A percentile compares a stretch with the other conserved stretches of the same genome.
Evolutionary conservation across 2,329 filamentous ascomycete genomes (phyloP).

Genomic region (Dactylellina drechsleri): DNA sequence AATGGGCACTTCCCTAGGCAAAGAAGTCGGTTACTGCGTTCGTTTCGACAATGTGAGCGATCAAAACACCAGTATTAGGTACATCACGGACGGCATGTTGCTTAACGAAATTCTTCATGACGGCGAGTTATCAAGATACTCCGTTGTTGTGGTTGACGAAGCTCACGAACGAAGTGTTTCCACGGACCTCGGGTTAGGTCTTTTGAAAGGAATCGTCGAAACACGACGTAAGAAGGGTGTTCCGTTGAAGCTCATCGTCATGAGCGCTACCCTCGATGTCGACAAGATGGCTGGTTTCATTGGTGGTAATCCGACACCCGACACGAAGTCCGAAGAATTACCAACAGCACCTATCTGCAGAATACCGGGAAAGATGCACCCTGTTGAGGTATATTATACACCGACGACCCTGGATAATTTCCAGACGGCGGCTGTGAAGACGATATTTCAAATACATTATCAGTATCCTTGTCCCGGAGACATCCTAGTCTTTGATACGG

Average conservation of each 20-base stretch:
- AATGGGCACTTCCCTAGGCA: constrained; percentile 72
- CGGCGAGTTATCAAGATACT: constrained; percentile 83
- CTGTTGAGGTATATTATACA: constrained; percentile 81
- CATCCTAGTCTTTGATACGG: constrained; percentile 89
- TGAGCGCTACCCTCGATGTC: constrained; percentile 96
- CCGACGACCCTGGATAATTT: constrained; percentile 80
- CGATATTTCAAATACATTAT: constrained; percentile 85
- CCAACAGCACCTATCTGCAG: constrained; percentile 65
- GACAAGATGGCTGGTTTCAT: constrained; percentile 83
- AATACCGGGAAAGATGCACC: constrained; percentile 87
- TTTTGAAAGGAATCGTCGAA: constrained; percentile 79
- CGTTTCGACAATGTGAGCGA: constrained; percentile 85
- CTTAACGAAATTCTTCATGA: constrained; percentile 92
- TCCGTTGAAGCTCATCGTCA: constrained; percentile 87
- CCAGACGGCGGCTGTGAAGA: constrained; percentile 80
- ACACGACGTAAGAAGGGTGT: constrained; percentile 59
- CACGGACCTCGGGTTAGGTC: constrained; percentile 89
- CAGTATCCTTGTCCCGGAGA: constrained; percentile 93
- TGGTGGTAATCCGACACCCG: constrained; percentile 56
- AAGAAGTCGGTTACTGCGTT: constrained; percentile 82
- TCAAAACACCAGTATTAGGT: constrained; percentile 85
- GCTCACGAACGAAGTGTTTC: constrained; percentile 96
- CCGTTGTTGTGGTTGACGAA: constrained; percentile 90
- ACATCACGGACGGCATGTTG: constrained; percentile 94
- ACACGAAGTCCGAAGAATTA: constrained; percentile 22